Conservation (phyloP, 2,329 filamentous ascomycete genomes). For the Aureobasidium melanogenum region DNA sequence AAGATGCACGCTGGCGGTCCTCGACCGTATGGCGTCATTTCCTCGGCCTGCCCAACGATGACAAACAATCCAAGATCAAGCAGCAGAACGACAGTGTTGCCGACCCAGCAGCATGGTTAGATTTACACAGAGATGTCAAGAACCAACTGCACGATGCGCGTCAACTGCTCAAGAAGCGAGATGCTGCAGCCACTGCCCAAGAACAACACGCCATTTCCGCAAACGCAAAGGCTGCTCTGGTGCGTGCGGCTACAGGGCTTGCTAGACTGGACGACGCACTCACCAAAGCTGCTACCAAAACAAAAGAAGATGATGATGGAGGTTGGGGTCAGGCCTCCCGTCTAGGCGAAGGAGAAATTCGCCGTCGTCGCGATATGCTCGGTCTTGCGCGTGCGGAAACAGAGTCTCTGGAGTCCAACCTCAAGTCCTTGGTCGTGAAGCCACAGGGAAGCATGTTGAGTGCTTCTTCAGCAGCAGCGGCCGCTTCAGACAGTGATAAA, state of each 20-base stretch:
- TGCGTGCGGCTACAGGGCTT: conserved; percentile 59
- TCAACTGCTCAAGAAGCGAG: conserved; percentile 57
- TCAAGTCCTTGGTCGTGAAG: conserved; percentile 53
- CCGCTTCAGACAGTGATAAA: conserved; percentile 28
- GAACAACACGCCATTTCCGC: conserved; percentile 53
- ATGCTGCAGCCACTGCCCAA: conserved; percentile 51
- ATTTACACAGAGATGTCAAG: conserved; percentile 67
- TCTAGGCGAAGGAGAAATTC: conserved; percentile 65
- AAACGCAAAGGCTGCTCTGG: conserved; percentile 64
- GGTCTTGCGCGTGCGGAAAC: conserved; percentile 62
- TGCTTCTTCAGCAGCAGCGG: conserved; percentile 24
- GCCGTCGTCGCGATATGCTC: conserved; percentile 62
- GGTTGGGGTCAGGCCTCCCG: conserved; percentile 33
- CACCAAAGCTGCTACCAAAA: conserved; percentile 38
- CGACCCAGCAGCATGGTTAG: conserved; percentile 59
- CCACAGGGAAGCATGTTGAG: conserved; percentile 23
- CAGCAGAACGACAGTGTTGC: conserved; percentile 27
- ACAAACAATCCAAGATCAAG: conserved; percentile 17
- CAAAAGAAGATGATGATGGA: conserved; percentile 30
- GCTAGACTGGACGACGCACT: conserved; percentile 58
- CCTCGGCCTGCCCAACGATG: conserved; percentile 55
- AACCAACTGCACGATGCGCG: conserved; percentile 58
- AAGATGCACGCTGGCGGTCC: conserved; percentile 69
- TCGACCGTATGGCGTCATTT: conserved; percentile 65
- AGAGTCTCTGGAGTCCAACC: conserved; percentile 65